phyloP scores from a whole-genome alignment of 306 rosid genomes.

The Erythrophleum fordii region DNA sequence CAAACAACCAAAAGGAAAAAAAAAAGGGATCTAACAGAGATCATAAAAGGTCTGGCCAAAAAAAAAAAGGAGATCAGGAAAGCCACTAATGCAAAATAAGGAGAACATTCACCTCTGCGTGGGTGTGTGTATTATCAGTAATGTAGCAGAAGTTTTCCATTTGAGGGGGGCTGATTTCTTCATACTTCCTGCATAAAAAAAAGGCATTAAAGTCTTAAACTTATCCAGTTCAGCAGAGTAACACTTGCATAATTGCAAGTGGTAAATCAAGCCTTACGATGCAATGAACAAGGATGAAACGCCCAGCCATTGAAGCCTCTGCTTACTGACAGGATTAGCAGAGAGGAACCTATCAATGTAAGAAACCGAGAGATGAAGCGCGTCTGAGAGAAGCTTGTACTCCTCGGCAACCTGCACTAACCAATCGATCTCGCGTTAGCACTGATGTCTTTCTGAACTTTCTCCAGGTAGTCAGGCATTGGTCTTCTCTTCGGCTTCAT shows the following conservation, averaged over 20 bases:
- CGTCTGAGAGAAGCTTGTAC: conserved; percentile 68
- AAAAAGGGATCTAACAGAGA: neutral
- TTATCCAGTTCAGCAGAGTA: neutral
- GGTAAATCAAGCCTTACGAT: conserved; percentile 53
- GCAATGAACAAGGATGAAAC: conserved; percentile 81
- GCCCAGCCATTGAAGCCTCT: conserved; percentile 66
- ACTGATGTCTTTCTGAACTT: conserved; percentile 60
- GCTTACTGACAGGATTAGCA: conserved; percentile 35
- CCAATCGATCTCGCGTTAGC: conserved; percentile 84
- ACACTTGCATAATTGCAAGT: neutral
- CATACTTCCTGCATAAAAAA: conserved; percentile 64
- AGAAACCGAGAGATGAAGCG: conserved; percentile 62
- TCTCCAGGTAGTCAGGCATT: conserved; percentile 54
- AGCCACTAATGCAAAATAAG: neutral
- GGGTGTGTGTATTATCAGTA: conserved; percentile 63
- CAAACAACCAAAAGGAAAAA: neutral
- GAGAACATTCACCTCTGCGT: conserved; percentile 49
- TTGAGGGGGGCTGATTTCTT: conserved; percentile 71
- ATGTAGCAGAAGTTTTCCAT: conserved; percentile 71
- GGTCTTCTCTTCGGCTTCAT: conserved; percentile 69
- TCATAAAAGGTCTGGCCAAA: too few relatives aligned
- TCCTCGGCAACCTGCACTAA: conserved; percentile 76
- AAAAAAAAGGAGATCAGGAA: neutral
- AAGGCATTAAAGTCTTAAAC: neutral
- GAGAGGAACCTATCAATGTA: conserved; percentile 74